A percentile compares a stretch with the other conserved stretches of the same genome.
Evolutionary conservation across 257 asterid genomes (phyloP).

Genomic region (Nicotiana sylvestris): DNA sequence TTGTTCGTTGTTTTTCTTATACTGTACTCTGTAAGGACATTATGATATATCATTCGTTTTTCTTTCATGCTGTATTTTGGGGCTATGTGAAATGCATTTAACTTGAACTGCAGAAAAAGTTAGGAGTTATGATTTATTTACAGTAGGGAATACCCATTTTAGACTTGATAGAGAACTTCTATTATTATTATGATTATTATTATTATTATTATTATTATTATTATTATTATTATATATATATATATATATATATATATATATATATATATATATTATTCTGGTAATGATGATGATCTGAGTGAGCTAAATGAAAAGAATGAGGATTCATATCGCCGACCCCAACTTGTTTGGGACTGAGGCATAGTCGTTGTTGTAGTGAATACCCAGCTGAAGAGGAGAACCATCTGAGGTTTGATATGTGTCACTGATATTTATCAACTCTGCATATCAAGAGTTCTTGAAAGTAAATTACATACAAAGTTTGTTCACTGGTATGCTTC

Average conservation of each 20-base stretch:
- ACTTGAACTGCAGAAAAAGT: neutral
- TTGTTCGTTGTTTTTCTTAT: neutral
- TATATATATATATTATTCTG: no score
- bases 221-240: no score
- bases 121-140: neutral
- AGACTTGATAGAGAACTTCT: no score
- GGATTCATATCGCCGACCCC: neutral
- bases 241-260: no score
- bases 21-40: neutral
- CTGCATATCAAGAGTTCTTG: neutral
- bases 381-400: neutral
- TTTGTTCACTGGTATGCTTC: neutral
- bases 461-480: neutral
- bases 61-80: conserved; percentile 6
- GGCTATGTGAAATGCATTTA: neutral
- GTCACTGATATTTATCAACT: neutral
- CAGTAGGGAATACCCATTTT: neutral
- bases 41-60: neutral
- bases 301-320: neutral
- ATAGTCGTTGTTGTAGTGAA: neutral
- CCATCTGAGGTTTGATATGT: neutral
- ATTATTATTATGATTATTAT: no score
- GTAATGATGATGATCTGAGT: no score
- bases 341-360: neutral
- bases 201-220: no score